Evolutionary conservation across 139 green algal species (phyloP).

Genomic region (Coelastrella sp.): DNA sequence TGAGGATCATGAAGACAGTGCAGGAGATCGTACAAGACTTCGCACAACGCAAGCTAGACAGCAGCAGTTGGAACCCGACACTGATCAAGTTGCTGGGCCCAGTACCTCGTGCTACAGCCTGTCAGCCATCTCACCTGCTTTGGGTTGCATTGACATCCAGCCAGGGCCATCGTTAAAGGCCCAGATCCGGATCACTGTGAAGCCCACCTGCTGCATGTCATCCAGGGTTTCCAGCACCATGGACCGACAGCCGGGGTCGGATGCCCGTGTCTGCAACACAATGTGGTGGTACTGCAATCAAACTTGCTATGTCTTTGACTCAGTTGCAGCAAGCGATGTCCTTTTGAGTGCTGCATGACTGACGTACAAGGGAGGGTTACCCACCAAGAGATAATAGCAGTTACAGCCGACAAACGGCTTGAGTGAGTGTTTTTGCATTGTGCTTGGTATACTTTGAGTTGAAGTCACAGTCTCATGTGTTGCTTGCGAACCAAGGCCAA

Average conservation of each 20-base stretch:
- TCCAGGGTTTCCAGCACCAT: slow-evolving; percentile 46
- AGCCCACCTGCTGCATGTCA: not conserved
- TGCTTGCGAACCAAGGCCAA: not conserved
- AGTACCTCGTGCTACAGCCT: too few species aligned
- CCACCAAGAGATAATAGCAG: slow-evolving; percentile 80
- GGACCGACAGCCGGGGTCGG: slow-evolving; percentile 32
- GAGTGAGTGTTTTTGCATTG: not conserved
- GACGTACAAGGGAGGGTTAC: not conserved
- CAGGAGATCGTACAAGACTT: too few species aligned
- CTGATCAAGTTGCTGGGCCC: too few species aligned
- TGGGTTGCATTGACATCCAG: not conserved
- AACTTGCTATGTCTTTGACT: not conserved
- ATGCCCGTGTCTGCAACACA: slow-evolving; percentile 44
- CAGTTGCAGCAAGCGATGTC: not conserved
- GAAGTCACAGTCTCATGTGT: not conserved
- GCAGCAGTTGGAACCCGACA: too few species aligned
- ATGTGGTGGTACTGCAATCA: not conserved
- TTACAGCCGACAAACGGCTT: slow-evolving; percentile 77
- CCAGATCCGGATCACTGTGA: slow-evolving; percentile 53
- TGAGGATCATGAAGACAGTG: too few species aligned
- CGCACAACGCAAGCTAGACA: too few species aligned
- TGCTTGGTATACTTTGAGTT: not conserved
- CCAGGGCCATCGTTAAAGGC: not conserved
- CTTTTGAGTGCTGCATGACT: not conserved
- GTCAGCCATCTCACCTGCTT: not conserved